These are phyloP conservation scores for Colletotrichum sp. DNA, from an alignment of 2,329 filamentous ascomycete species.

Conservation along the genomic window DNA sequence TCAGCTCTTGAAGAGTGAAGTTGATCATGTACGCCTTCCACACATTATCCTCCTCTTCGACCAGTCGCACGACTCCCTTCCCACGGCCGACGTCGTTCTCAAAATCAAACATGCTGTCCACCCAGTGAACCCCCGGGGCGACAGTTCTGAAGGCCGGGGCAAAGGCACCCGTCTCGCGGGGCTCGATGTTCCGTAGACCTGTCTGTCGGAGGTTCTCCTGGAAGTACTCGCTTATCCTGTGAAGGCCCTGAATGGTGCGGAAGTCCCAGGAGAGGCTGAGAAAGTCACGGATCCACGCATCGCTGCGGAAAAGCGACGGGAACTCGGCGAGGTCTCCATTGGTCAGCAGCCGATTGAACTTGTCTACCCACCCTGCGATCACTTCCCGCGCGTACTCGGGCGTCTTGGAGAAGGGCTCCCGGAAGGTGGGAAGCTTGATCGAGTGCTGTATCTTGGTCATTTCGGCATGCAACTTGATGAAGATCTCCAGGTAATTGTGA, in stretches of 20 bases:
- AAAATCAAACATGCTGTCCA: conserved; percentile 24
- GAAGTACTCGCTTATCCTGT: conserved; percentile 1
- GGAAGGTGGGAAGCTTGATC: neutral
- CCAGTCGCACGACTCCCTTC: conserved; percentile 20
- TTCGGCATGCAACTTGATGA: neutral
- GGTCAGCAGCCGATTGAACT: neutral
- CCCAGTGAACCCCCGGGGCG: conserved; percentile 12
- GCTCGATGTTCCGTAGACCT: neutral
- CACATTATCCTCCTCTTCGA: neutral
- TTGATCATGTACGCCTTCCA: conserved; percentile 72
- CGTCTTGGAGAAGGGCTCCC: neutral
- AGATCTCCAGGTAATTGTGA: neutral
- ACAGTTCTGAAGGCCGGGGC: conserved; percentile 3
- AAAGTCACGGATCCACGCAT: conserved; percentile 64
- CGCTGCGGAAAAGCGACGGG: conserved; percentile 38
- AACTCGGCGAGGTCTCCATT: neutral
- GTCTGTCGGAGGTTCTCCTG: neutral
- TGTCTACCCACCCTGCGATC: neutral
- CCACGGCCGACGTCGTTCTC: conserved; percentile 21
- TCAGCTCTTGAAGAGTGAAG: conserved; percentile 61
- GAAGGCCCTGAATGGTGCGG: conserved; percentile 28
- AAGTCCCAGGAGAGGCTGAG: conserved; percentile 62
- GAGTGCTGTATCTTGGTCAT: neutral
- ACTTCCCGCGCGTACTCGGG: neutral
- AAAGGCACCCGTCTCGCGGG: neutral